Conservation (phyloP, 1,284 basidiomycete species). For the Somion occarium region DNA sequence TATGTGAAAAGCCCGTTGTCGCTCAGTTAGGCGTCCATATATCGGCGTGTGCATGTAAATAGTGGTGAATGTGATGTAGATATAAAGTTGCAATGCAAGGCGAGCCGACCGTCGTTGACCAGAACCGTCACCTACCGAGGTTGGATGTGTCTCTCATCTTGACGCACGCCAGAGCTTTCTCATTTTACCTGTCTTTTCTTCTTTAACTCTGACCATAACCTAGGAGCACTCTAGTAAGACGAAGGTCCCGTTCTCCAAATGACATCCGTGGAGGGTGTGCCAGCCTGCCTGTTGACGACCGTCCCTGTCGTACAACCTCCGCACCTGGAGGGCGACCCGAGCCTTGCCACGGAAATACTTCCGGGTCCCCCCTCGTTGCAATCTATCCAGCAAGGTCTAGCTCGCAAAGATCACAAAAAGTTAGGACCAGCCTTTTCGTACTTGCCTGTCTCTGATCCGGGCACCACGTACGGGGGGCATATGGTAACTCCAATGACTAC, state of each 20-base stretch:
- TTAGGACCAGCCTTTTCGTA: slow-evolving; percentile 61
- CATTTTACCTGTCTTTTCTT: background rate
- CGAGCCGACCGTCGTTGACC: slow-evolving; percentile 4
- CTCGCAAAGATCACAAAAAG: slow-evolving; percentile 75
- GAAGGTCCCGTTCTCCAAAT: slow-evolving; percentile 12
- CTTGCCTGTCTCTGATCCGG: slow-evolving; percentile 74
- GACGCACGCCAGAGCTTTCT: background rate
- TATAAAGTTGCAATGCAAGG: background rate
- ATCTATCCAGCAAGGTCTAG: slow-evolving; percentile 54
- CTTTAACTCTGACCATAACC: background rate
- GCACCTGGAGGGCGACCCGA: slow-evolving; percentile 73
- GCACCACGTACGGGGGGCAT: slow-evolving; percentile 75
- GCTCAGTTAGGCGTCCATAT: no score
- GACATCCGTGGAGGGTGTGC: slow-evolving; percentile 61
- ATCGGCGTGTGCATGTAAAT: no score
- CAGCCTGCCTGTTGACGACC: slow-evolving; percentile 62
- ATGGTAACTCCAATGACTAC: slow-evolving; percentile 40
- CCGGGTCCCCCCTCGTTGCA: slow-evolving; percentile 73
- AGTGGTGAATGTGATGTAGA: no score
- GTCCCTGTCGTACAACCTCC: slow-evolving; percentile 67
- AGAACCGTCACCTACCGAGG: slow-evolving; percentile 3
- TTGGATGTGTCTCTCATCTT: background rate
- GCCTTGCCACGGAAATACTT: slow-evolving; percentile 77
- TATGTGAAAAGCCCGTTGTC: no score
- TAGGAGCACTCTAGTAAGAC: background rate